Conservation (phyloP, 768 basidiomycete genomes). For the Mycena maculata region DNA sequence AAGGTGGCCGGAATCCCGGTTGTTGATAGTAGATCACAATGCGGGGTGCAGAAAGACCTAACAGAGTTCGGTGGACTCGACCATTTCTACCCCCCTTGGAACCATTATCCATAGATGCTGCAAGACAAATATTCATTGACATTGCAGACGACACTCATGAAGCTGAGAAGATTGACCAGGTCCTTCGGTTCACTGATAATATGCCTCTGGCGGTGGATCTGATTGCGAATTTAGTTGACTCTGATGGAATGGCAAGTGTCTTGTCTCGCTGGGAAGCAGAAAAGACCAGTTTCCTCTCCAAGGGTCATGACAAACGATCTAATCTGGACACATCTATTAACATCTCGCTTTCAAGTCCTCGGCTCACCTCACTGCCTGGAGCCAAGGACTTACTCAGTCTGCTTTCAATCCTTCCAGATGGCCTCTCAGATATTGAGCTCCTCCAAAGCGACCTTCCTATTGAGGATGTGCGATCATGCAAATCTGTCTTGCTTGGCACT, state of each 20-base stretch:
- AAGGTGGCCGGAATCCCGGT: too few relatives aligned
- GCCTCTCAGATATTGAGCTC: too few relatives aligned
- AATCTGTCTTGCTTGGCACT: neutral
- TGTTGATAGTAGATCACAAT: constrained; percentile 12
- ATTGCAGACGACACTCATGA: constrained; percentile 3
- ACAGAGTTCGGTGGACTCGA: neutral
- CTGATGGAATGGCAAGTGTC: neutral
- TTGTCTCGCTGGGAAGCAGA: constrained; percentile 4
- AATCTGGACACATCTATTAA: neutral
- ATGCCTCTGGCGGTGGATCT: too few relatives aligned
- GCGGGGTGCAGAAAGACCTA: constrained; percentile 15
- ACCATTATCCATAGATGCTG: neutral
- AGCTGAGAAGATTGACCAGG: neutral
- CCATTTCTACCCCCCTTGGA: too few relatives aligned
- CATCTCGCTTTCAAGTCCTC: neutral
- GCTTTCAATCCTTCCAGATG: too few relatives aligned
- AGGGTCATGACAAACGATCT: neutral
- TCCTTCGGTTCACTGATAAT: neutral
- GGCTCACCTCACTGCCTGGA: neutral
- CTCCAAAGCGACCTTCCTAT: neutral
- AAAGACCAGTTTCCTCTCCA: constrained; percentile 1
- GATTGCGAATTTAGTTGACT: constrained; percentile 3
- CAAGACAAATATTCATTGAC: constrained; percentile 4
- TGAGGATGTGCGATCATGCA: neutral
- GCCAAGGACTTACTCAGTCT: too few relatives aligned